Percentiles rank a stretch among this genome's conserved stretches.
phyloP scores from a whole-genome alignment of 2,329 filamentous ascomycete species.

The Hymenoscyphus albidus region DNA sequence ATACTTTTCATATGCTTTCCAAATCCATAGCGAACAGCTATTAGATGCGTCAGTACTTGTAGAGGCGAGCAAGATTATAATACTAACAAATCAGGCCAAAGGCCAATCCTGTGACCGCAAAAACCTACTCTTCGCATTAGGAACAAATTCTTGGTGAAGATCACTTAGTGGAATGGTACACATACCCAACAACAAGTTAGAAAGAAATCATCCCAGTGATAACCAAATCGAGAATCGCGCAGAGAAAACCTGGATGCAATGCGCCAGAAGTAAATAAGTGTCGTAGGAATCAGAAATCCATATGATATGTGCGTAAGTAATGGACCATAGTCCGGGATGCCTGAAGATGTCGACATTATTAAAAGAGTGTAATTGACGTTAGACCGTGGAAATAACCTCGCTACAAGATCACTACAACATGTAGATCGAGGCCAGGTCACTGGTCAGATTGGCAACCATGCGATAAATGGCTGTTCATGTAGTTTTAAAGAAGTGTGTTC shows the following conservation, averaged over 20 bases:
- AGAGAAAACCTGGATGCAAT: conserved; percentile 1
- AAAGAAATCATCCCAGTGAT: conserved; percentile 3
- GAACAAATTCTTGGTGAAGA: not conserved
- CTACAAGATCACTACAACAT: not conserved
- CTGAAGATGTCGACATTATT: conserved; percentile 1
- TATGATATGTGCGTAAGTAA: not conserved
- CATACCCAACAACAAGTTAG: conserved; percentile 3
- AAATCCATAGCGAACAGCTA: conserved; percentile 6
- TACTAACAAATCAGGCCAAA: conserved; percentile 1
- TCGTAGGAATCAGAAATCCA: conserved; percentile 6
- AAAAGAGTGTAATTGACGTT: not conserved
- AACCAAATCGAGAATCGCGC: not conserved
- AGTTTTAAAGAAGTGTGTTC: not conserved
- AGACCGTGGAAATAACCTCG: not conserved
- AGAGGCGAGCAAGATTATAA: not conserved
- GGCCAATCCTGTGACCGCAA: not conserved
- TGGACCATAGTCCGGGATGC: conserved; percentile 1
- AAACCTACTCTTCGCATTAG: conserved; percentile 3
- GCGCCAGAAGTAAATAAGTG: not conserved
- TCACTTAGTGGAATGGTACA: not conserved
- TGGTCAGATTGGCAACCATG: not conserved
- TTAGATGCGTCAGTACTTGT: not conserved
- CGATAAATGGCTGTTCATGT: not conserved
- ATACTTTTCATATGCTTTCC: not conserved
- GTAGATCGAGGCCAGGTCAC: not conserved